phyloP scores from a whole-genome alignment of 176 grass and related monocot genomes.

The Leersia perrieri region DNA sequence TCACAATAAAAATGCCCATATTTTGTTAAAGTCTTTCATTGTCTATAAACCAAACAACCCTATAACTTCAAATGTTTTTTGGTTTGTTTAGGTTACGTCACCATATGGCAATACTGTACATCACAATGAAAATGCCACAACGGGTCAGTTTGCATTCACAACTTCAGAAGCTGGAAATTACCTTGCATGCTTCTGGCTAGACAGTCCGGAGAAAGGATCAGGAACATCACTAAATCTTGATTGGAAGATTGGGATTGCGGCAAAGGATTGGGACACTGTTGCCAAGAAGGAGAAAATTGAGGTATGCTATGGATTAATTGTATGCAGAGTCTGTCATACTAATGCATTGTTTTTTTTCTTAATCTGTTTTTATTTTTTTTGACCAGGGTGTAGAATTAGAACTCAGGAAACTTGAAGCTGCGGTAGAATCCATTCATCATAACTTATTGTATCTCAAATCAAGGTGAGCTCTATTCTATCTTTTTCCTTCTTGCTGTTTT shows the following conservation, averaged over 20 bases:
- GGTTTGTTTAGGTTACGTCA: constrained; percentile 74
- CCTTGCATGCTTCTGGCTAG: constrained; percentile 88
- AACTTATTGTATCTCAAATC: constrained; percentile 82
- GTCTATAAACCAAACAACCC: too few relatives aligned
- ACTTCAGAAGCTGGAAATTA: constrained; percentile 88
- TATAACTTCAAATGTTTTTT: constrained; percentile 5
- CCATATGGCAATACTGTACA: constrained; percentile 86
- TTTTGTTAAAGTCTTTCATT: too few relatives aligned
- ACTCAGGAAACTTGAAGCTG: constrained; percentile 76
- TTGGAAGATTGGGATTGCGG: constrained; percentile 91
- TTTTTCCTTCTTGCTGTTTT: not conserved
- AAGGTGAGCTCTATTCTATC: constrained; percentile 40
- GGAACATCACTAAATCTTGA: constrained; percentile 64
- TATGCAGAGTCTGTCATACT: not conserved
- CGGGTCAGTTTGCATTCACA: constrained; percentile 83
- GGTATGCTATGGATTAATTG: constrained; percentile 24
- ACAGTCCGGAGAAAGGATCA: constrained; percentile 50
- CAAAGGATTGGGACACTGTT: constrained; percentile 86
- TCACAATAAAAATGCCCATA: too few relatives aligned
- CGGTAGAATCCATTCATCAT: constrained; percentile 78
- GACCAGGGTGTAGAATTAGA: constrained; percentile 79
- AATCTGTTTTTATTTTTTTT: not conserved
- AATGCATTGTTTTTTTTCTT: not conserved
- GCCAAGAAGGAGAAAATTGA: constrained; percentile 95
- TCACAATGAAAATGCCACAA: constrained; percentile 67